A percentile compares a stretch with the other conserved stretches of the same genome.
These are phyloP conservation scores for Microbotryum lychnidis-dioicae DNA, from an alignment of 1,284 basidiomycete species.

Conservation along the genomic window DNA sequence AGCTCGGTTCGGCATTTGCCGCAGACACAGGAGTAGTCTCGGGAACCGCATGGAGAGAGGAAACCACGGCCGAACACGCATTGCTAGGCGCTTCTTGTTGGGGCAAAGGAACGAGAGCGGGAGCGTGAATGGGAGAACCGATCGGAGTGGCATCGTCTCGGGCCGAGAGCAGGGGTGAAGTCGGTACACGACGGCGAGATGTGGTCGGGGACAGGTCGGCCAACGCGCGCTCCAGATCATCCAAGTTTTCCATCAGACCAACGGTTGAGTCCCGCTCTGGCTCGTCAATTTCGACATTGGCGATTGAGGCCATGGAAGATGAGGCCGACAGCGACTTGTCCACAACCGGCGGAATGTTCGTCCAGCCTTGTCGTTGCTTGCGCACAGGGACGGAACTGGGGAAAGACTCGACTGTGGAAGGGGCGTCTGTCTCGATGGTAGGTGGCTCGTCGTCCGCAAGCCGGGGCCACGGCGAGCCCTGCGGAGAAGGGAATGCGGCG, in stretches of 20 bases:
- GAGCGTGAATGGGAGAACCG: too few species aligned
- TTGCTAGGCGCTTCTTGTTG: not conserved
- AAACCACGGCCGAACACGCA: not conserved
- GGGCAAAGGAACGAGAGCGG: too few species aligned
- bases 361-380: conserved; percentile 21
- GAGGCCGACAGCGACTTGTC: conserved; percentile 17
- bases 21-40: too few species aligned
- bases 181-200: too few species aligned
- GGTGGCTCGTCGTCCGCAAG: not conserved
- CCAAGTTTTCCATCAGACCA: conserved; percentile 32
- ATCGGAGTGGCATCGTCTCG: too few species aligned
- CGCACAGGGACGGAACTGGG: conserved; percentile 16
- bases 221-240: conserved; percentile 34
- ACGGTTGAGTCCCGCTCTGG: conserved; percentile 22
- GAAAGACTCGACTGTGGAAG: conserved; percentile 20
- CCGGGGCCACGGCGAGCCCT: not conserved
- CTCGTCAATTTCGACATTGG: conserved; percentile 3
- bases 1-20: too few species aligned
- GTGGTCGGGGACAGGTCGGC: conserved; percentile 30
- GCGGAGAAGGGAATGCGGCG: conserved; percentile 19
- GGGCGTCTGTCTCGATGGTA: conserved; percentile 12
- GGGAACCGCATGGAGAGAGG: too few species aligned
- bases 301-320: conserved; percentile 16
- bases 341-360: conserved; percentile 12
- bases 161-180: too few species aligned